Conservation (phyloP, 495 filamentous ascomycete genomes). For the Penicillium cataractarum region DNA sequence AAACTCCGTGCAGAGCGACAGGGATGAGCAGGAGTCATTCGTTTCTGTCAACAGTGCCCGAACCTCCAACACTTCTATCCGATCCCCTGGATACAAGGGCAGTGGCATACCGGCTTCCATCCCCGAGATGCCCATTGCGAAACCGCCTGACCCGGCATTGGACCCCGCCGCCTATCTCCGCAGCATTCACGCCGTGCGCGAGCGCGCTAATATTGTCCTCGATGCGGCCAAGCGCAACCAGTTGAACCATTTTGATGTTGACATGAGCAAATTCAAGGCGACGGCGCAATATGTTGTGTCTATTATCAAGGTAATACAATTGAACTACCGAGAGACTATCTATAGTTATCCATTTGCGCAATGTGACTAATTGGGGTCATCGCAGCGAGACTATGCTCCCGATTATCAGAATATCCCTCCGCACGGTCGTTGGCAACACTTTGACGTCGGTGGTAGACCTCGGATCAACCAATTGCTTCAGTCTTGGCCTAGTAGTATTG, state of each 20-base stretch:
- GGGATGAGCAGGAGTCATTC: constrained; percentile 49
- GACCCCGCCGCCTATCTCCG: constrained; percentile 92
- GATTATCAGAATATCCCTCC: constrained; percentile 81
- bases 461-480: constrained; percentile 68
- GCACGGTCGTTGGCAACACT: constrained; percentile 74
- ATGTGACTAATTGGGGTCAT: constrained; percentile 15
- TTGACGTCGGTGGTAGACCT: constrained; percentile 67
- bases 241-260: constrained; percentile 88
- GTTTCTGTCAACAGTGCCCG: constrained; percentile 54
- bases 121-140: constrained; percentile 73
- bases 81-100: constrained; percentile 54
- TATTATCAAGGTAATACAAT: constrained; percentile 84
- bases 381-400: constrained; percentile 82
- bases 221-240: constrained; percentile 78
- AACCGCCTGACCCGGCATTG: constrained; percentile 82
- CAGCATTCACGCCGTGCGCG: constrained; percentile 86
- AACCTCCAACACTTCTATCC: constrained; percentile 58
- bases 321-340: neutral
- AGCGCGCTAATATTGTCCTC: constrained; percentile 72
- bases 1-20: constrained; percentile 52
- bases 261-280: constrained; percentile 83
- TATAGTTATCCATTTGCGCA: neutral
- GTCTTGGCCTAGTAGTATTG: constrained; percentile 63
- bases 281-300: constrained; percentile 91
- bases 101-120: constrained; percentile 51